These are phyloP conservation scores for Penicillium rolfsii DNA, from an alignment of 2,329 filamentous ascomycete species.

Conservation along the genomic window DNA sequence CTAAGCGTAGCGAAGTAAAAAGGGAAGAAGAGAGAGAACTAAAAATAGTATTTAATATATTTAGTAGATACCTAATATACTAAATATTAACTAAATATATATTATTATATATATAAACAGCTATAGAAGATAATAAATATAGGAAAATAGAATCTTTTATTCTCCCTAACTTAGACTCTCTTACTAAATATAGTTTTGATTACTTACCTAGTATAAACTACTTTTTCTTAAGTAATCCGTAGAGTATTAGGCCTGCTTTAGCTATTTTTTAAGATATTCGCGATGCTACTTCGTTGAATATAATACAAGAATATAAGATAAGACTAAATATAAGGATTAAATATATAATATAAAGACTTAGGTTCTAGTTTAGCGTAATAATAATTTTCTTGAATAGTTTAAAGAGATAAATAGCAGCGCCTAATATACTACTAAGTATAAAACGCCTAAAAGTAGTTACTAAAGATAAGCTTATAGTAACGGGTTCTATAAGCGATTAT, in stretches of 20 bases:
- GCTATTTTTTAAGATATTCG: not conserved
- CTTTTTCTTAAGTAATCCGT: not conserved
- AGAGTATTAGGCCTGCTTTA: not conserved
- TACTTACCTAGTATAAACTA: not conserved
- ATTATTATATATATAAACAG: too few relatives aligned
- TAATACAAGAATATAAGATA: not conserved
- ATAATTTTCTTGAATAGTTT: slow-evolving; percentile 11
- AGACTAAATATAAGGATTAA: slow-evolving; percentile 4
- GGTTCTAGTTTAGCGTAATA: slow-evolving; percentile 4
- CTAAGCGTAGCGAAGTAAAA: too few relatives aligned
- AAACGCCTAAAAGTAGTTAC: not conserved
- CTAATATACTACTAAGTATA: not conserved
- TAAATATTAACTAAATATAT: too few relatives aligned
- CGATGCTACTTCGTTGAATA: not conserved
- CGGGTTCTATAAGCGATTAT: slow-evolving; percentile 6
- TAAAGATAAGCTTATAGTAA: not conserved
- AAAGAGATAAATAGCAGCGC: slow-evolving; percentile 3
- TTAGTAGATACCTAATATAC: too few relatives aligned
- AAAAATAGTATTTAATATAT: too few relatives aligned
- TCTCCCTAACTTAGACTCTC: not conserved
- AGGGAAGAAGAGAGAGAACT: too few relatives aligned
- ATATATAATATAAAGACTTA: slow-evolving; percentile 17
- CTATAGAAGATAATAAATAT: too few relatives aligned
- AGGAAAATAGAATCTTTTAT: not conserved
- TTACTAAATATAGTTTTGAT: not conserved